Evolutionary conservation across 2,329 filamentous ascomycete genomes (phyloP).

Genomic region (Phialophora verrucosa): DNA sequence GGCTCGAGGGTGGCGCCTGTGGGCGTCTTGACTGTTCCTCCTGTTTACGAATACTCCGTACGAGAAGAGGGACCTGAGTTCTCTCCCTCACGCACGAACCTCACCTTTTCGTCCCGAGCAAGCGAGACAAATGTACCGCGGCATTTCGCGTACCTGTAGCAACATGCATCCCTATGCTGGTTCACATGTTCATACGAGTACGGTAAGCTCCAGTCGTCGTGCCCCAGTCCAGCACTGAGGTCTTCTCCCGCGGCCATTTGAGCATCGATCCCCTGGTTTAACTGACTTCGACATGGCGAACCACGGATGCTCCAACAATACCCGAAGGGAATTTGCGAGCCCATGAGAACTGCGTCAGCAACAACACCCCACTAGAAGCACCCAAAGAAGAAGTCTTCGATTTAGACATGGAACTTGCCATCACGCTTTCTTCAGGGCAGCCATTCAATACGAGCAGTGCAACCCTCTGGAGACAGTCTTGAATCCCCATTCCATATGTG

Average conservation of each 20-base stretch:
- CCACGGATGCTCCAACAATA: too few species aligned
- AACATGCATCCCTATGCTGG: not conserved
- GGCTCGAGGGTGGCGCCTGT: slow-evolving; percentile 4
- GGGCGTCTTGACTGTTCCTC: not conserved
- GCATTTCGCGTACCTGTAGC: not conserved
- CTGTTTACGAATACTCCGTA: not conserved
- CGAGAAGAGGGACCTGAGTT: not conserved
- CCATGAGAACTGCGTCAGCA: not conserved
- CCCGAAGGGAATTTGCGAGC: too few species aligned
- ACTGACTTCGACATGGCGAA: too few species aligned
- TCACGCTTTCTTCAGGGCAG: not conserved
- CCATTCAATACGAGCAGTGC: too few species aligned
- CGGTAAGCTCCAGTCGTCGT: too few species aligned
- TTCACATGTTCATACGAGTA: too few species aligned
- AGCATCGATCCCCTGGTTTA: too few species aligned
- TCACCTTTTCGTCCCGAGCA: not conserved
- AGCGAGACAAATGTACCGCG: not conserved
- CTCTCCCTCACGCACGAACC: not conserved
- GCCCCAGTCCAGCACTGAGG: too few species aligned
- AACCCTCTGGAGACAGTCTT: not conserved
- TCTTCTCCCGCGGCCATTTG: too few species aligned
- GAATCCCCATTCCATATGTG: not conserved
- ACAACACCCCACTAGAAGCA: not conserved
- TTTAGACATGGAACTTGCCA: not conserved
- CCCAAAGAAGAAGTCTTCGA: not conserved